Percentiles rank a stretch among this genome's conserved stretches.
phyloP scores from a whole-genome alignment of 805 yeast species.

The Sugiyamaella boreocaroliniensis region DNA sequence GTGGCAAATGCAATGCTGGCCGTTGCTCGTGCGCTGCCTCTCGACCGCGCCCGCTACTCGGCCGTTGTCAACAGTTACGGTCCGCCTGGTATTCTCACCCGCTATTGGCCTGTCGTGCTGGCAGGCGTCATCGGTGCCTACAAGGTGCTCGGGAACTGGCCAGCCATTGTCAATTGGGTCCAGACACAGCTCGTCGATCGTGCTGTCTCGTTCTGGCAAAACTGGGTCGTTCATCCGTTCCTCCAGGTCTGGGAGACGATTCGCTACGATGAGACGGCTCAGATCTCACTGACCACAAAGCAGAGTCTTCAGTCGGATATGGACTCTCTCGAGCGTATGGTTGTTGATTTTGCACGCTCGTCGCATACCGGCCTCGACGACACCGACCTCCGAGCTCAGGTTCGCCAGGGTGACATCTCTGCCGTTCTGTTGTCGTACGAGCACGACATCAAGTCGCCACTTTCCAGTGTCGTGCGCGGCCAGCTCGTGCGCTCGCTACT shows the following conservation, averaged over 20 bases:
- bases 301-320: conserved; percentile 73
- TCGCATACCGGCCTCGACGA: conserved; percentile 27
- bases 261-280: conserved; percentile 71
- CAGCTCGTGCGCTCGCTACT: conserved; percentile 67
- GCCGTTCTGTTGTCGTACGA: conserved; percentile 78
- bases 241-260: conserved; percentile 67
- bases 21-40: background rate
- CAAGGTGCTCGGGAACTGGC: conserved; percentile 43
- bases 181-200: conserved; percentile 58
- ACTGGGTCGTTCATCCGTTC: conserved; percentile 81
- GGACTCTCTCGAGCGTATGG: conserved; percentile 81
- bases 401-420: conserved; percentile 71
- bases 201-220: conserved; percentile 54
- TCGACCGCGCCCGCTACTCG: background rate
- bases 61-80: conserved; percentile 4
- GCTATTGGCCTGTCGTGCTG: conserved; percentile 63
- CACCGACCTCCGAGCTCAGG: conserved; percentile 32
- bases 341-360: conserved; percentile 56
- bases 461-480: conserved; percentile 59
- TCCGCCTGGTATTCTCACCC: conserved; percentile 25
- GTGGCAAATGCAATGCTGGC: background rate
- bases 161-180: conserved; percentile 50
- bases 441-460: conserved; percentile 60
- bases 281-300: conserved; percentile 71
- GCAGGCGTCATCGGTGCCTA: conserved; percentile 18